Percentiles rank a stretch among this genome's conserved stretches.
Evolutionary conservation across 2,329 filamentous ascomycete genomes (phyloP).

Genomic region (Curvularia sp.): DNA sequence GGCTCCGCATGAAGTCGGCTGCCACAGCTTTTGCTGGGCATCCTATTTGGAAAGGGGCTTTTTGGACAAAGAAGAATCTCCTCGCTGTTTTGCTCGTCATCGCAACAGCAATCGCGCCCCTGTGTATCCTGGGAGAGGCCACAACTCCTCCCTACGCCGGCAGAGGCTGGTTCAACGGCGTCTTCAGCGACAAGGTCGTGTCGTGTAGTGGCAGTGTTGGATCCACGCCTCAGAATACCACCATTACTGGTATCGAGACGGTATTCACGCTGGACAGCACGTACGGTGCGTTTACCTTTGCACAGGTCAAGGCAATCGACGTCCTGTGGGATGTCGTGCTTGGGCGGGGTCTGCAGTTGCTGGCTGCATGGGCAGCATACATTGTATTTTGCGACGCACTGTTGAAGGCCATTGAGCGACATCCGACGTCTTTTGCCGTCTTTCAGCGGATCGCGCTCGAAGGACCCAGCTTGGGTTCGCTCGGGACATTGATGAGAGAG

Average conservation of each 20-base stretch:
- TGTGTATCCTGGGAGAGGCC: slow-evolving; percentile 17
- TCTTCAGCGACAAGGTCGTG: slow-evolving; percentile 26
- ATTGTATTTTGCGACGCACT: slow-evolving; percentile 45
- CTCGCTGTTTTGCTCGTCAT: slow-evolving; percentile 20
- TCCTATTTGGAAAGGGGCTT: slow-evolving; percentile 7
- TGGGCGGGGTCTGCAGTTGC: slow-evolving; percentile 42
- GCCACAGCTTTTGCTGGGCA: background rate
- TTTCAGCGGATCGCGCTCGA: slow-evolving; percentile 45
- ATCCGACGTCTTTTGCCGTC: slow-evolving; percentile 44
- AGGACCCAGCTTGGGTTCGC: slow-evolving; percentile 30
- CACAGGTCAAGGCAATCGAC: slow-evolving; percentile 47
- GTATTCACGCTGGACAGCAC: slow-evolving; percentile 41
- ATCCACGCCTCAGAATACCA: slow-evolving; percentile 22
- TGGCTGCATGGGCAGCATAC: slow-evolving; percentile 42
- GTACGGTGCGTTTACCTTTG: slow-evolving; percentile 37
- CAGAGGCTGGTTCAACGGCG: background rate
- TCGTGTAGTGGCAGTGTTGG: slow-evolving; percentile 17
- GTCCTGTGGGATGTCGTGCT: slow-evolving; percentile 46
- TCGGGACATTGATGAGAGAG: slow-evolving; percentile 38
- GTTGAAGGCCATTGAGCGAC: slow-evolving; percentile 44
- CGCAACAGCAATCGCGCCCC: slow-evolving; percentile 15
- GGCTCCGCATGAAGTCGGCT: background rate
- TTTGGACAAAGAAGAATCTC: slow-evolving; percentile 20
- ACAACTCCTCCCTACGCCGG: slow-evolving; percentile 7
- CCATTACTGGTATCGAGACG: slow-evolving; percentile 31